phyloP scores from a whole-genome alignment of 2,329 filamentous ascomycete genomes.

The Exophiala lecanii-corni region DNA sequence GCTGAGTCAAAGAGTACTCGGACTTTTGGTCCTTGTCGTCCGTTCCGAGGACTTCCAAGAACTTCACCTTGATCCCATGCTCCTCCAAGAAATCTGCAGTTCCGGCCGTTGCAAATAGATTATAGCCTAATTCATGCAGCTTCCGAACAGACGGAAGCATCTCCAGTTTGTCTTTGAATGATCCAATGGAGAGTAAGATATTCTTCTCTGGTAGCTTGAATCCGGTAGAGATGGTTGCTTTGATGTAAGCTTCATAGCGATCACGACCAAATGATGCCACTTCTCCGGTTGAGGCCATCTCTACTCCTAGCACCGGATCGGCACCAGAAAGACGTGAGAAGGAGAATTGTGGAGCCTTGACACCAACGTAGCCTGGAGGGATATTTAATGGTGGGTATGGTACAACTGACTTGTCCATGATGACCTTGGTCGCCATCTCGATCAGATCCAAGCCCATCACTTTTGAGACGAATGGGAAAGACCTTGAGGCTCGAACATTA shows the following conservation, averaged over 20 bases:
- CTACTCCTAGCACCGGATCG: slow-evolving; percentile 92
- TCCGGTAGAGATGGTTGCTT: slow-evolving; percentile 89
- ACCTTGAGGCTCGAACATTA: slow-evolving; percentile 92
- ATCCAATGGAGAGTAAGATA: slow-evolving; percentile 89
- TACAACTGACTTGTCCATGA: slow-evolving; percentile 75
- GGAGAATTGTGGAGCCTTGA: slow-evolving; percentile 98
- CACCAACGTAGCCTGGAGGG: slow-evolving; percentile 78
- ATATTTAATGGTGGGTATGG: slow-evolving; percentile 77
- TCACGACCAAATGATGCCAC: slow-evolving; percentile 93
- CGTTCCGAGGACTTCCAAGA: slow-evolving; percentile 77
- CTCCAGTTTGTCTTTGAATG: slow-evolving; percentile 96
- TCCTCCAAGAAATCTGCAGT: slow-evolving; percentile 95
- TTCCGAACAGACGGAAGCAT: slow-evolving; percentile 90
- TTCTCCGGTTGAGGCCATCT: slow-evolving; percentile 98
- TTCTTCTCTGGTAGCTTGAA: slow-evolving; percentile 97
- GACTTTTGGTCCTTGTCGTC: slow-evolving; percentile 81
- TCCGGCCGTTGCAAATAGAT: slow-evolving; percentile 91
- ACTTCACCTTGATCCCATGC: slow-evolving; percentile 87
- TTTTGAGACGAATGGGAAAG: slow-evolving; percentile 97
- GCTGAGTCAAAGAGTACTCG: slow-evolving; percentile 94
- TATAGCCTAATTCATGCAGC: slow-evolving; percentile 86
- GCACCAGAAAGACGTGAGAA: slow-evolving; percentile 96
- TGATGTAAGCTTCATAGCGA: slow-evolving; percentile 97
- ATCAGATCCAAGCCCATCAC: slow-evolving; percentile 97
- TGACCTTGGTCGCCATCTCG: slow-evolving; percentile 97